Percentiles rank a stretch among this genome's conserved stretches.
These are phyloP conservation scores for Sapria himalayana DNA, from an alignment of 345 rosid species.

Conservation along the genomic window DNA sequence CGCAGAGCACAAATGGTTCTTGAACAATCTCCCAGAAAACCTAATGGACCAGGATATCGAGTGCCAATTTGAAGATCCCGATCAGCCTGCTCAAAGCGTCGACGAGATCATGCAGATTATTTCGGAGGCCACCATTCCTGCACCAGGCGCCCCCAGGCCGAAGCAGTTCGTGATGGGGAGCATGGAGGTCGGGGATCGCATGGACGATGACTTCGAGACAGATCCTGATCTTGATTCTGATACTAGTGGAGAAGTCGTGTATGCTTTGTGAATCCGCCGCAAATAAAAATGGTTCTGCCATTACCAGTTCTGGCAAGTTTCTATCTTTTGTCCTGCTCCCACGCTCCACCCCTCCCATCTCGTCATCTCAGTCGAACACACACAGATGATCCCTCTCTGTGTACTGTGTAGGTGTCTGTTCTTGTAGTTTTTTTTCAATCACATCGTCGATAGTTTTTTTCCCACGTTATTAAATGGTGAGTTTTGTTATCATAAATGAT, in stretches of 20 bases:
- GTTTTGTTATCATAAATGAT: too few relatives aligned
- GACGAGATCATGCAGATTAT: constrained; percentile 95
- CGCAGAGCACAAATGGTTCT: constrained; percentile 79
- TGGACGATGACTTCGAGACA: constrained; percentile 85
- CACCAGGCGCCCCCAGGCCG: constrained; percentile 41
- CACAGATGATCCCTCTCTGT: too few relatives aligned
- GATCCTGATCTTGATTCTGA: constrained; percentile 88
- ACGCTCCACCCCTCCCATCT: too few relatives aligned
- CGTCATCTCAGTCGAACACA: too few relatives aligned
- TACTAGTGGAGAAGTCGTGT: constrained; percentile 87
- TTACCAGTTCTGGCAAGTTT: too few relatives aligned
- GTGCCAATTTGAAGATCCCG: constrained; percentile 57
- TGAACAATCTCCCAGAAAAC: constrained; percentile 80
- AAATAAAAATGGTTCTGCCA: too few relatives aligned
- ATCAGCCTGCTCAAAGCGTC: constrained; percentile 58
- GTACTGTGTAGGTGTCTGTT: too few relatives aligned
- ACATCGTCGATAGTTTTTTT: too few relatives aligned
- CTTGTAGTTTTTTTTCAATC: too few relatives aligned
- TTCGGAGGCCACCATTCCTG: constrained; percentile 80
- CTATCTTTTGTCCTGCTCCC: too few relatives aligned
- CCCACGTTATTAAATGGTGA: too few relatives aligned
- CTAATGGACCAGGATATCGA: constrained; percentile 42
- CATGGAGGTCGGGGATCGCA: constrained; percentile 73
- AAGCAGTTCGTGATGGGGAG: constrained; percentile 63
- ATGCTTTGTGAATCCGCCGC: constrained; percentile 40